Percentiles rank a stretch among this genome's conserved stretches.
Conservation (phyloP, 2,329 filamentous ascomycete species). For the Sporothrix luriei region DNA sequence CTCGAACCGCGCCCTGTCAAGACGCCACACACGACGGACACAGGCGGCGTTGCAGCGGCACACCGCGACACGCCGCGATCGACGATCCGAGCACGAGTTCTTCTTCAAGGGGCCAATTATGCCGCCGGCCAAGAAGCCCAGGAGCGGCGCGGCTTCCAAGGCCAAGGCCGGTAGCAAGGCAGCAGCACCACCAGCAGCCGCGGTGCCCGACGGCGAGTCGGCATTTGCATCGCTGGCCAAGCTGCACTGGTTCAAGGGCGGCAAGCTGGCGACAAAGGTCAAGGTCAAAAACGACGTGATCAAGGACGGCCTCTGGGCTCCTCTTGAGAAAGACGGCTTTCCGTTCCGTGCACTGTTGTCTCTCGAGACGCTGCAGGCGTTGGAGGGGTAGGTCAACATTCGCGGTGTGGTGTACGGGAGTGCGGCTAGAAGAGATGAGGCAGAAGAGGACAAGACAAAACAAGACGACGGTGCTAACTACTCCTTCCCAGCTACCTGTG, state of each 20-base stretch:
- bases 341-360: slow-evolving; percentile 74
- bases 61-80: slow-evolving; percentile 3
- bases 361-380: slow-evolving; percentile 84
- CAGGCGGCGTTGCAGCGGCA: slow-evolving; percentile 9
- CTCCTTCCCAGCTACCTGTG: slow-evolving; percentile 73
- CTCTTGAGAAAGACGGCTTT: slow-evolving; percentile 79
- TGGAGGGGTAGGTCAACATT: slow-evolving; percentile 67
- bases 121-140: slow-evolving; percentile 63
- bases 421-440: background rate
- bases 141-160: slow-evolving; percentile 52
- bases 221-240: slow-evolving; percentile 76
- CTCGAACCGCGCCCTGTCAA: background rate
- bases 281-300: slow-evolving; percentile 83
- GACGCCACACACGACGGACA: background rate
- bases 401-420: background rate
- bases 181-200: slow-evolving; percentile 62
- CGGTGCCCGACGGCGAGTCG: slow-evolving; percentile 70
- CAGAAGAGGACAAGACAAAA: background rate
- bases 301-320: slow-evolving; percentile 86
- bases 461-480: background rate
- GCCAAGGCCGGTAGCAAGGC: slow-evolving; percentile 46
- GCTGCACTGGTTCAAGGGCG: slow-evolving; percentile 77
- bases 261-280: slow-evolving; percentile 62
- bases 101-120: slow-evolving; percentile 42
- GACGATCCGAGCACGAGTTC: background rate